A percentile compares a stretch with the other conserved stretches of the same genome.
These are phyloP conservation scores for Psilocybe tampanensis DNA, from an alignment of 768 basidiomycete genomes.

Conservation along the genomic window DNA sequence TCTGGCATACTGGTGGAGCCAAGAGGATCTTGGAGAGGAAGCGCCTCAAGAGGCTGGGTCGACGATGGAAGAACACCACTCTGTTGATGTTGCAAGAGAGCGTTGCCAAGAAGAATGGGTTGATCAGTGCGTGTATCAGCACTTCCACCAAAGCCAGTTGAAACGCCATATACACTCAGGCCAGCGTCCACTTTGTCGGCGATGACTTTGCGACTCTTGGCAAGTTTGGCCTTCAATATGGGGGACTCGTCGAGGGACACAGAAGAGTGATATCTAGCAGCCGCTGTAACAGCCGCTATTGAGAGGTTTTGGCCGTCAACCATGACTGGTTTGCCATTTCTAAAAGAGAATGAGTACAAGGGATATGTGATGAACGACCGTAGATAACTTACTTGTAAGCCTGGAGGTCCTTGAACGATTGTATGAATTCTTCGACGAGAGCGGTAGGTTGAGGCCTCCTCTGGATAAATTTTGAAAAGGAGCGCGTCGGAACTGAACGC, in stretches of 20 bases:
- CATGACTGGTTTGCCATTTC: slow-evolving; percentile 61
- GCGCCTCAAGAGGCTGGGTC: slow-evolving; percentile 46
- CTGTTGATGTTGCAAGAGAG: slow-evolving; percentile 87
- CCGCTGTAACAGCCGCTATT: slow-evolving; percentile 77
- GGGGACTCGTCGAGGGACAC: slow-evolving; percentile 54
- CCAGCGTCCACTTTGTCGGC: slow-evolving; percentile 66
- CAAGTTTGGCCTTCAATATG: slow-evolving; percentile 50
- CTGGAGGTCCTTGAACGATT: slow-evolving; percentile 63
- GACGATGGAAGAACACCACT: slow-evolving; percentile 71
- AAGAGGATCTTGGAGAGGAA: slow-evolving; percentile 74
- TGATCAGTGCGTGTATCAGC: slow-evolving; percentile 84
- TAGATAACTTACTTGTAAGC: slow-evolving; percentile 53
- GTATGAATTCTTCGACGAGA: slow-evolving; percentile 59
- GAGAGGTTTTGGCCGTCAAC: slow-evolving; percentile 75
- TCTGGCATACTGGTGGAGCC: slow-evolving; percentile 78
- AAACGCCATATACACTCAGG: slow-evolving; percentile 81
- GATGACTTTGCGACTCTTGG: slow-evolving; percentile 66
- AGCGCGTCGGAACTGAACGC: slow-evolving; percentile 20
- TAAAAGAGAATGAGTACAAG: slow-evolving; percentile 28
- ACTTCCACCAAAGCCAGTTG: slow-evolving; percentile 85
- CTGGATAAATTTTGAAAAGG: slow-evolving; percentile 21
- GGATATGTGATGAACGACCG: neutral
- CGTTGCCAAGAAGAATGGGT: slow-evolving; percentile 71
- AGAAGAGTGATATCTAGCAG: slow-evolving; percentile 61
- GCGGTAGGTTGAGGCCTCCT: slow-evolving; percentile 25